Evolutionary conservation across 192 early-diverging fungal species (phyloP).

Genomic region (Linnemannia exigua): DNA sequence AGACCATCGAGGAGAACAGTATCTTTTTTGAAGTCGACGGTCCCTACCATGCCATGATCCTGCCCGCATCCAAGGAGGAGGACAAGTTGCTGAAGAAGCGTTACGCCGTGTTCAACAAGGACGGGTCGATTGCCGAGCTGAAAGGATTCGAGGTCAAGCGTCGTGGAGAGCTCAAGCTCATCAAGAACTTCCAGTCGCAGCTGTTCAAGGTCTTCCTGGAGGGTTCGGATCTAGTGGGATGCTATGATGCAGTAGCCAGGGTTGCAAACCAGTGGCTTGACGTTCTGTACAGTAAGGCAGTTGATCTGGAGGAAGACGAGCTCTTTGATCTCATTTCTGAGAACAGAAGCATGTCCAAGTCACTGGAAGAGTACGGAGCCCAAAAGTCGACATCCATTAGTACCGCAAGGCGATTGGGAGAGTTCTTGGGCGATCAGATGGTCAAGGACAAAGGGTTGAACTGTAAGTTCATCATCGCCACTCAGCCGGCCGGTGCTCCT

Average conservation of each 20-base stretch:
- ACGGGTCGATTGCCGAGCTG: slow-evolving; percentile 94
- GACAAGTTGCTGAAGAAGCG: slow-evolving; percentile 98
- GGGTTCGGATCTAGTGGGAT: slow-evolving; percentile 86
- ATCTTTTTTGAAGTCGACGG: slow-evolving; percentile 99
- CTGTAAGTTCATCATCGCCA: slow-evolving; percentile 95
- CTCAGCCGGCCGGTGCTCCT: slow-evolving; percentile 83
- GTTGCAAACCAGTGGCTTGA: slow-evolving; percentile 97
- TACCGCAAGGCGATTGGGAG: slow-evolving; percentile 93
- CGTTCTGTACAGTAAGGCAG: slow-evolving; percentile 88
- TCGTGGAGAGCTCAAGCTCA: slow-evolving; percentile 97
- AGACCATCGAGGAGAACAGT: slow-evolving; percentile 87
- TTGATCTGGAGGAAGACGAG: slow-evolving; percentile 86
- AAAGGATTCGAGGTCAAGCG: slow-evolving; percentile 99
- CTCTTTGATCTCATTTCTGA: slow-evolving; percentile 98
- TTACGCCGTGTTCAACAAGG: slow-evolving; percentile 97
- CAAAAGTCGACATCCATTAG: slow-evolving; percentile 97
- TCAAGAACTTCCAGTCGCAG: slow-evolving; percentile 97
- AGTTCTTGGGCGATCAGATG: slow-evolving; percentile 98
- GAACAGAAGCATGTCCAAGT: slow-evolving; percentile 96
- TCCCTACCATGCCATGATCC: slow-evolving; percentile 98
- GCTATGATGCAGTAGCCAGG: slow-evolving; percentile 90
- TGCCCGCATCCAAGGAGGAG: slow-evolving; percentile 94
- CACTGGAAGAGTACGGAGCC: slow-evolving; percentile 91
- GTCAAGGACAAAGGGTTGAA: slow-evolving; percentile 97
- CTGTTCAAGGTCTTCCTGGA: slow-evolving; percentile 96